Base-by-base conservation (phyloP, 2,329 filamentous ascomycete species). In the Pseudogymnoascus sp. region DNA sequence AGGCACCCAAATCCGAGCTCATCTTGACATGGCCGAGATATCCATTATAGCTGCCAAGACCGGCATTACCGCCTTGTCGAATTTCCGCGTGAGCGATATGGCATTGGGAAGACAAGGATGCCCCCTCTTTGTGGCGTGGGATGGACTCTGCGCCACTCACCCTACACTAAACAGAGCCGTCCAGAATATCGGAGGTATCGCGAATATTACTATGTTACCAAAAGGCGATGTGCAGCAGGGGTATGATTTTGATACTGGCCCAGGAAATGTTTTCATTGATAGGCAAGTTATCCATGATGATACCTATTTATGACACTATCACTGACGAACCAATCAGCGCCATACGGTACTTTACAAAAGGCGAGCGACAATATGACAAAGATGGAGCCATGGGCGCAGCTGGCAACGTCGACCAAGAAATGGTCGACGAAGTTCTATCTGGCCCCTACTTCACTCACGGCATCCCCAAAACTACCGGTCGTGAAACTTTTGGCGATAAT, bases 201-300 rank as follows among this genome's bases (percentile, higher is more conserved):
- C 35, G 6, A 37, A 37, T n/a, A 37, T 37, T n/a, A 69, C 65
- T 22, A 65, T 71, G 62, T 46, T 68, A 26, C 69, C 68, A 16
- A 63, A 65, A n/a, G 67, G 67, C 12, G 66, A 69, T 33, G 24
- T 67, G 1, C 66, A 70, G 31, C 61, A 64, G 12, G 70, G 61
- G 28, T 37, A 37, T 72, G 72, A 74, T 50, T 74, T 72, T 50
- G 65, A 66, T 56, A 72, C 71, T 22, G 72, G 72, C 6, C 72
- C 72, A 24, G 72, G 72, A 11, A 73, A 73, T 62, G 70, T 73
- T 26, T 72, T 73, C 63, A 73, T 73, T 61, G 72, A 74, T 63
- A 69, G 69, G 8, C 31, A 35, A 35, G 31, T 35, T 35, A 35
- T 35, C 31, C 31, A 35, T 35, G 7, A 35, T 11, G 10, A 35